These are phyloP conservation scores for Glycine latifolia DNA, from an alignment of 306 rosid genomes.

Conservation along the genomic window DNA sequence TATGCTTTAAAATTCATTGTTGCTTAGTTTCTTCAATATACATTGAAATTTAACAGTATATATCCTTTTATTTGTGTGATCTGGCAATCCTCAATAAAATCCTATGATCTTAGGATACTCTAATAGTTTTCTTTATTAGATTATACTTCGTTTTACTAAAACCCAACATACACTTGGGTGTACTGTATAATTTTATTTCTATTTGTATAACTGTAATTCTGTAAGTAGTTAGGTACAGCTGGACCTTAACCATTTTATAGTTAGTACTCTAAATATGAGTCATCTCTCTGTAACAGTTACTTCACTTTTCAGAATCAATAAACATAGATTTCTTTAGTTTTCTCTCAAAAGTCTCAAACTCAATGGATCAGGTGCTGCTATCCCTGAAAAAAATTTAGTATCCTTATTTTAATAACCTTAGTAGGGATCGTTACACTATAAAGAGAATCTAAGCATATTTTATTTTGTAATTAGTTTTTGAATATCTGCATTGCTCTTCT, in stretches of 20 bases:
- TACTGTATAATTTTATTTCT: background rate
- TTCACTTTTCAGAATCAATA: too few relatives aligned
- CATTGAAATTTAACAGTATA: background rate
- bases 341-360: too few relatives aligned
- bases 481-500: slow-evolving; percentile 33
- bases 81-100: background rate
- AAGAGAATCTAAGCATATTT: slow-evolving; percentile 29
- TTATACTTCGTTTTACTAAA: too few relatives aligned
- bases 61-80: slow-evolving; percentile 13
- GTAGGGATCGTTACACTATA: slow-evolving; percentile 26
- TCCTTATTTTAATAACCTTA: slow-evolving; percentile 15
- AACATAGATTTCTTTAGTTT: too few relatives aligned
- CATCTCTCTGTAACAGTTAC: too few relatives aligned
- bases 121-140: too few relatives aligned
- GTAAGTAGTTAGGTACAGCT: background rate
- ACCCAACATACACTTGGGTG: background rate
- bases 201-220: too few relatives aligned
- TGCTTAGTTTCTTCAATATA: slow-evolving; percentile 3
- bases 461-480: slow-evolving; percentile 27
- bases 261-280: background rate
- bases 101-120: slow-evolving; percentile 11
- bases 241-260: background rate
- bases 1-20: slow-evolving; percentile 11
- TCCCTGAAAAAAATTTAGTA: background rate
- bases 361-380: slow-evolving; percentile 11